A percentile compares a stretch with the other conserved stretches of the same genome.
These are phyloP conservation scores for Litsea cubeba DNA, from an alignment of 164 flowering plant species.

Conservation along the genomic window DNA sequence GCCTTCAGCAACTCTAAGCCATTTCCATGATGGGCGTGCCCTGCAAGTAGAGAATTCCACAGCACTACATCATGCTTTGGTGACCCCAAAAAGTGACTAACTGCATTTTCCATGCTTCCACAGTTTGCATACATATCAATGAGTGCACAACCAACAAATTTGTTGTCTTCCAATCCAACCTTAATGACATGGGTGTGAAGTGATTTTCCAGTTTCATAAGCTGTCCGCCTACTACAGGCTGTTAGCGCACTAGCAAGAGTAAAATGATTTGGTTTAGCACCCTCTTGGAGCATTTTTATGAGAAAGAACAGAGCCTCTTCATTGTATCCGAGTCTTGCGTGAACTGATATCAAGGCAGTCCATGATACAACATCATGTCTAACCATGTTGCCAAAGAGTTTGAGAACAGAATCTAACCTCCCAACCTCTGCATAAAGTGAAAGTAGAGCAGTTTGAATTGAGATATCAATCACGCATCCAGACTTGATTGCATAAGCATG, in stretches of 20 bases:
- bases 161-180: slow-evolving; percentile 6
- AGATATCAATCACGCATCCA: slow-evolving; percentile 4
- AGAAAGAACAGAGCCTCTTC: slow-evolving; percentile 9
- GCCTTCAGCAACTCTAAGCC: slow-evolving; percentile 12
- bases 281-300: slow-evolving; percentile 13
- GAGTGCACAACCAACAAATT: slow-evolving; percentile 9
- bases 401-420: slow-evolving; percentile 4
- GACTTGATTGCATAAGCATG: slow-evolving; percentile 15
- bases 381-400: slow-evolving; percentile 7
- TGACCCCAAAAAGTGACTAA: slow-evolving; percentile 3
- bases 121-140: slow-evolving; percentile 20
- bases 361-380: slow-evolving; percentile 16
- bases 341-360: slow-evolving; percentile 17
- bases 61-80: slow-evolving; percentile 11
- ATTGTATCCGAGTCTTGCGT: slow-evolving; percentile 3
- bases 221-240: slow-evolving; percentile 12
- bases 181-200: slow-evolving; percentile 13
- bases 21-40: slow-evolving; percentile 21
- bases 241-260: slow-evolving; percentile 13
- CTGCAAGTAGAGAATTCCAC: slow-evolving; percentile 18
- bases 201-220: slow-evolving; percentile 11
- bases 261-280: slow-evolving; percentile 14
- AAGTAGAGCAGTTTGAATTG: slow-evolving; percentile 15
- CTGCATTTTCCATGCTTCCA: slow-evolving; percentile 10
- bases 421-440: slow-evolving; percentile 15